A percentile compares a stretch with the other conserved stretches of the same genome.
Evolutionary conservation across 1,284 basidiomycete genomes (phyloP).

Genomic region (Tilletiopsis washingtonensis): DNA sequence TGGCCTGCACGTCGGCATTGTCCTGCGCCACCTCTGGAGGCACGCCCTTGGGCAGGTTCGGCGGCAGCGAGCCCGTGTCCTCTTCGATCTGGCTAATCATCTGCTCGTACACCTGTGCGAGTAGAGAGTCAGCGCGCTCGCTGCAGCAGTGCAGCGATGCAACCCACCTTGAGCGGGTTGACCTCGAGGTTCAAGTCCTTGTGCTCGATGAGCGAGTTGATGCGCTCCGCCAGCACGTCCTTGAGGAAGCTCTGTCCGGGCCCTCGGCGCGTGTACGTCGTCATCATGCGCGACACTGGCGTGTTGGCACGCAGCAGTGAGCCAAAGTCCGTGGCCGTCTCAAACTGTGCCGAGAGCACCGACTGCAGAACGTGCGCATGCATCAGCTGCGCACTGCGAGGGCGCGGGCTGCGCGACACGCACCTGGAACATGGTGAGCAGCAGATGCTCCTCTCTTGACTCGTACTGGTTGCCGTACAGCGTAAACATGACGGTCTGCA

Average conservation of each 20-base stretch:
- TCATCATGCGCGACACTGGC: slow-evolving; percentile 99
- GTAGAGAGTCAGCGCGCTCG: not conserved
- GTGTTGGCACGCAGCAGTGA: slow-evolving; percentile 95
- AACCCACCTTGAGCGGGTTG: slow-evolving; percentile 81
- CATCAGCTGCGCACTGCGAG: not conserved
- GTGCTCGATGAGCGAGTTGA: slow-evolving; percentile 96
- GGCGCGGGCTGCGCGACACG: slow-evolving; percentile 13
- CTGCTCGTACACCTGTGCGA: slow-evolving; percentile 78
- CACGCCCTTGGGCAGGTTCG: slow-evolving; percentile 82
- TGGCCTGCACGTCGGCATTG: slow-evolving; percentile 89
- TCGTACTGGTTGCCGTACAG: slow-evolving; percentile 99
- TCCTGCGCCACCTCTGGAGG: slow-evolving; percentile 85
- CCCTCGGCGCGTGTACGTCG: slow-evolving; percentile 93
- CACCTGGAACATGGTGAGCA: slow-evolving; percentile 90
- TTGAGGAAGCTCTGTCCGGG: slow-evolving; percentile 97
- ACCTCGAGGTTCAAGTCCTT: slow-evolving; percentile 97
- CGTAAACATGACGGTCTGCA: slow-evolving; percentile 99
- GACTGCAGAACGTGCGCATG: slow-evolving; percentile 55
- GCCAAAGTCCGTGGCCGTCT: slow-evolving; percentile 94
- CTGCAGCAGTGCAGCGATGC: not conserved
- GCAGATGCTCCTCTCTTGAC: slow-evolving; percentile 91
- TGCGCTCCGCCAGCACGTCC: slow-evolving; percentile 87
- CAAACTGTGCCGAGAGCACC: slow-evolving; percentile 94
- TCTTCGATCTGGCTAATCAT: slow-evolving; percentile 98
- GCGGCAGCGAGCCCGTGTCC: slow-evolving; percentile 80